Evolutionary conservation across 345 rosid genomes (phyloP).

Genomic region (Cardamine chenopodiifolia): DNA sequence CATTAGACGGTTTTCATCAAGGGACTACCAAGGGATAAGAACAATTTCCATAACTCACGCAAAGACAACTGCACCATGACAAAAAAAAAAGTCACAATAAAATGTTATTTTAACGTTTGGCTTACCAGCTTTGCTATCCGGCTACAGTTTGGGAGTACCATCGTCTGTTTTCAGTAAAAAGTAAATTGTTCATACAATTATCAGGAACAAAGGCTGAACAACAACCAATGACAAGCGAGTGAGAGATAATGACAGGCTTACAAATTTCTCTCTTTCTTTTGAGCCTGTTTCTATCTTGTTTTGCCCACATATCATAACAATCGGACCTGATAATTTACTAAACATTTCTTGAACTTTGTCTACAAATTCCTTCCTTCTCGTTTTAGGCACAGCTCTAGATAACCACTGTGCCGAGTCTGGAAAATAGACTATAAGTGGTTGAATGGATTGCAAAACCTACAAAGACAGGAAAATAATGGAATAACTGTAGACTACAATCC

Average conservation of each 20-base stretch:
- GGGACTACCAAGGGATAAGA: conserved; percentile 4
- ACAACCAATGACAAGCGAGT: conserved; percentile 22
- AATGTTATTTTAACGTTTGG: conserved; percentile 20
- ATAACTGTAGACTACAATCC: conserved; percentile 6
- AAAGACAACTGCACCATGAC: conserved; percentile 13
- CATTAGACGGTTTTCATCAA: not conserved
- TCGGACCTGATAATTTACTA: conserved; percentile 73
- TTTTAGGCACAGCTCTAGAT: conserved; percentile 84
- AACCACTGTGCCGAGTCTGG: conserved; percentile 88
- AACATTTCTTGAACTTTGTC: conserved; percentile 66
- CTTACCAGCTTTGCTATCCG: conserved; percentile 86
- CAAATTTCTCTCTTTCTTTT: conserved; percentile 80
- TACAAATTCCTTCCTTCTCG: conserved; percentile 66
- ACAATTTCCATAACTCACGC: not conserved
- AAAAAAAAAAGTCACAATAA: not conserved
- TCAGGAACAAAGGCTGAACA: conserved; percentile 17
- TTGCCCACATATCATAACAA: conserved; percentile 87
- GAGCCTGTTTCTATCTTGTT: conserved; percentile 79
- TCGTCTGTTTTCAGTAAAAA: conserved; percentile 58
- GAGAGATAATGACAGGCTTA: conserved; percentile 50
- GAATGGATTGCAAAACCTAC: conserved; percentile 74
- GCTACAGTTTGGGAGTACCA: conserved; percentile 84
- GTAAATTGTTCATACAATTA: conserved; percentile 14
- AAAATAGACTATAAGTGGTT: conserved; percentile 87
- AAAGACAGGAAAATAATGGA: conserved; percentile 33